phyloP scores from a whole-genome alignment of 2,329 filamentous ascomycete species.

The Aspergillus aculeatinus region DNA sequence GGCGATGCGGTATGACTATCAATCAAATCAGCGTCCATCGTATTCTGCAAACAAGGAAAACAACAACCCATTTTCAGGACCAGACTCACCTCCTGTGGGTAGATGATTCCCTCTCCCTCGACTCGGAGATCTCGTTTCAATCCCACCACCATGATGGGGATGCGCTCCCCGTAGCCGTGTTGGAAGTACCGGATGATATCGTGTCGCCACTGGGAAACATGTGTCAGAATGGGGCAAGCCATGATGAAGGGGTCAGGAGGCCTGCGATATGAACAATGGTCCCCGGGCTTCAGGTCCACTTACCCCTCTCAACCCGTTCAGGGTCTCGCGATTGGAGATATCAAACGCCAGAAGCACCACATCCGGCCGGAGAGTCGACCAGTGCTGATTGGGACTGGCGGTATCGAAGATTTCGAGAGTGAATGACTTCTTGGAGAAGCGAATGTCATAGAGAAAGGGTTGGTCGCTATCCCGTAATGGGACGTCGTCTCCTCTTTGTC shows the following conservation, averaged over 20 bases:
- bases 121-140: conserved; percentile 58
- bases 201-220: conserved; percentile 40
- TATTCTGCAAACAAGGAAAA: too few species aligned
- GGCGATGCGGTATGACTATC: conserved; percentile 55
- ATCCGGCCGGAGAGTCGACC: conserved; percentile 54
- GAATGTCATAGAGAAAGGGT: conserved; percentile 60
- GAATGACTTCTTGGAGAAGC: conserved; percentile 56
- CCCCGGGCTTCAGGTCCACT: conserved; percentile 2
- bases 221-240: not conserved
- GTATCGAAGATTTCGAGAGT: conserved; percentile 59
- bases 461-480: conserved; percentile 56
- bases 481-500: conserved; percentile 33
- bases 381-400: conserved; percentile 54
- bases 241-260: not conserved
- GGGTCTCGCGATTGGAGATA: conserved; percentile 53
- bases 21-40: too few species aligned
- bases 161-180: conserved; percentile 40
- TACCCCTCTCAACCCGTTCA: conserved; percentile 48
- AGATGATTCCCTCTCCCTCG: conserved; percentile 46
- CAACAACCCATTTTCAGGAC: too few species aligned
- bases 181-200: conserved; percentile 53
- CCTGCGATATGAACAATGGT: too few species aligned
- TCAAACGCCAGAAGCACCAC: conserved; percentile 61
- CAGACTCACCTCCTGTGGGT: conserved; percentile 41
- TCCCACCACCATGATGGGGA: conserved; percentile 60